Percentiles rank a stretch among this genome's conserved stretches.
Evolutionary conservation across 495 filamentous ascomycete species (phyloP).

Genomic region (Podospora pseudocomata): DNA sequence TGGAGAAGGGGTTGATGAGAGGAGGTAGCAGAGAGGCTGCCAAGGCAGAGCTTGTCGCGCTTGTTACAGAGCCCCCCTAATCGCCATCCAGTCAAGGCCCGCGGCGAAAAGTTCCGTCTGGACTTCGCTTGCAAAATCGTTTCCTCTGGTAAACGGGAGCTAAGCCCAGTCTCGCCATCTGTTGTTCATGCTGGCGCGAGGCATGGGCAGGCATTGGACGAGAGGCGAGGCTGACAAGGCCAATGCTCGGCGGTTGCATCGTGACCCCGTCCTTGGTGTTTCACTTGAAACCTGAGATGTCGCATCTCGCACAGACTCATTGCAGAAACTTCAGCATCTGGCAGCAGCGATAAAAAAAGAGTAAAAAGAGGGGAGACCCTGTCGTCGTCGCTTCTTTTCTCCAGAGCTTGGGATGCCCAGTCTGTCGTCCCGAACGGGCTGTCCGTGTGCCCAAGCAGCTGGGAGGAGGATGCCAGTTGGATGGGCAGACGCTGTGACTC

Average conservation of each 20-base stretch:
- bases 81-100: not conserved
- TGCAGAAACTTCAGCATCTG: conserved; percentile 3
- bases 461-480: not conserved
- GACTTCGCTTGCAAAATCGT: not conserved
- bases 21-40: conserved; percentile 6
- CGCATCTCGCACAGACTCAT: conserved; percentile 24
- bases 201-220: conserved; percentile 24
- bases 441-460: not conserved
- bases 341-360: not conserved
- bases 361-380: not conserved
- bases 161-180: conserved; percentile 7
- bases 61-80: not conserved
- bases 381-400: not conserved
- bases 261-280: conserved; percentile 31
- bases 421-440: conserved; percentile 3
- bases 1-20: conserved; percentile 11
- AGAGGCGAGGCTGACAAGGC: conserved; percentile 34
- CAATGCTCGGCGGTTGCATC: conserved; percentile 20
- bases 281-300: conserved; percentile 39
- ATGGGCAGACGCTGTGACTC: conserved; percentile 4
- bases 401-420: not conserved
- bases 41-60: conserved; percentile 15
- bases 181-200: conserved; percentile 27
- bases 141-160: conserved; percentile 7
- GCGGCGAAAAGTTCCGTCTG: not conserved